phyloP scores from a whole-genome alignment of 2,329 filamentous ascomycete species.

The Penicillium occitanis region DNA sequence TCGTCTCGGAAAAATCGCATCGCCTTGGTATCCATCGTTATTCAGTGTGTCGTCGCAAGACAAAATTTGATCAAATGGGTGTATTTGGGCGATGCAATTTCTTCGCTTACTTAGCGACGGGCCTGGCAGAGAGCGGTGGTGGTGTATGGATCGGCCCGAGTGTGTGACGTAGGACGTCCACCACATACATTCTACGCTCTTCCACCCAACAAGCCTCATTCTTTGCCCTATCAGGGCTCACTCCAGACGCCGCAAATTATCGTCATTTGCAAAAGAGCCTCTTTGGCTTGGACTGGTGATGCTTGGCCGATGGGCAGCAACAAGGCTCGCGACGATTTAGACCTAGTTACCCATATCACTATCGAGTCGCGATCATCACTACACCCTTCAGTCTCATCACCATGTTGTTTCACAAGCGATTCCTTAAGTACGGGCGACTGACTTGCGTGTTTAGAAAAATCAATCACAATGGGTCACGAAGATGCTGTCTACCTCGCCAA shows the following conservation, averaged over 20 bases:
- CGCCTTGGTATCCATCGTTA: conserved; percentile 1
- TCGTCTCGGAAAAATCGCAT: conserved; percentile 15
- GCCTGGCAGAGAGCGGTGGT: conserved; percentile 11
- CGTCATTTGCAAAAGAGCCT: background rate
- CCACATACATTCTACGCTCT: conserved; percentile 6
- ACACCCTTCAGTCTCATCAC: background rate
- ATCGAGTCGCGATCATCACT: background rate
- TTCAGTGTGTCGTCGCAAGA: background rate
- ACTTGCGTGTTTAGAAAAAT: conserved; percentile 29
- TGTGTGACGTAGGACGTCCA: conserved; percentile 22
- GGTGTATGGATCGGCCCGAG: conserved; percentile 13
- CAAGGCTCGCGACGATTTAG: background rate
- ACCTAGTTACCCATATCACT: background rate
- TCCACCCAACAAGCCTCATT: conserved; percentile 9
- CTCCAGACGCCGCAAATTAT: conserved; percentile 1
- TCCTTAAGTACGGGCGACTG: conserved; percentile 11
- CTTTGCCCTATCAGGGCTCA: background rate
- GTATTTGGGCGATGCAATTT: conserved; percentile 7
- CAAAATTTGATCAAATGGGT: background rate
- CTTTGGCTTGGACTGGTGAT: no score
- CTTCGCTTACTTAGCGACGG: conserved; percentile 17
- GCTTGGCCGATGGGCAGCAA: background rate
- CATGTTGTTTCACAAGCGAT: conserved; percentile 3
- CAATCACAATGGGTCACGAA: conserved; percentile 92
- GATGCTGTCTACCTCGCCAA: conserved; percentile 99